Conservation (phyloP, 1,284 basidiomycete species). For the Austroboletus novae-zelandiae region DNA sequence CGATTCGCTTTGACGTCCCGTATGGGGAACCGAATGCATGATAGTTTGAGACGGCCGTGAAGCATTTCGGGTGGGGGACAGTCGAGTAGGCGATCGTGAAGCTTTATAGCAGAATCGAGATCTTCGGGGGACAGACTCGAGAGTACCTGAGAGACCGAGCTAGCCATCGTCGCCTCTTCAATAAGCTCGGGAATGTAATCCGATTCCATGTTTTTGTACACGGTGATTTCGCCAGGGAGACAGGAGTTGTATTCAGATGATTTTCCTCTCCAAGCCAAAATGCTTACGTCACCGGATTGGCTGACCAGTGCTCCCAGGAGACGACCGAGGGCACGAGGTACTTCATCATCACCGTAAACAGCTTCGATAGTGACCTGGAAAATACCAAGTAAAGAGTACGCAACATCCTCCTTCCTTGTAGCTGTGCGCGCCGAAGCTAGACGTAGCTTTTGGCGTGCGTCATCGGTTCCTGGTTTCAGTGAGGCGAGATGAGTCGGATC, state of each 20-base stretch:
- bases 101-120: neutral
- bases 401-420: conserved; percentile 7
- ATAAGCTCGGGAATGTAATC: neutral
- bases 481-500: neutral
- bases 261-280: conserved; percentile 9
- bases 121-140: neutral
- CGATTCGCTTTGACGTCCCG: too few species aligned
- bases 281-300: conserved; percentile 6
- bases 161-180: neutral
- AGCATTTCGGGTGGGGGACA: neutral
- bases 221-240: conserved; percentile 11
- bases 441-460: conserved; percentile 12
- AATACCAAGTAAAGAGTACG: conserved; percentile 9
- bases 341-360: conserved; percentile 9
- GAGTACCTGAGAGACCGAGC: neutral
- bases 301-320: conserved; percentile 6
- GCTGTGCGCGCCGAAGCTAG: conserved; percentile 9
- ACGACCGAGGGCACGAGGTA: conserved; percentile 7
- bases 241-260: conserved; percentile 8
- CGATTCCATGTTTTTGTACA: conserved; percentile 1
- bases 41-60: conserved; percentile 7
- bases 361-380: conserved; percentile 8
- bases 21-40: conserved; percentile 2
- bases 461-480: conserved; percentile 2
- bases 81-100: conserved; percentile 1